These are phyloP conservation scores for Saccharata proteae DNA, from an alignment of 2,329 filamentous ascomycete species.

Conservation along the genomic window DNA sequence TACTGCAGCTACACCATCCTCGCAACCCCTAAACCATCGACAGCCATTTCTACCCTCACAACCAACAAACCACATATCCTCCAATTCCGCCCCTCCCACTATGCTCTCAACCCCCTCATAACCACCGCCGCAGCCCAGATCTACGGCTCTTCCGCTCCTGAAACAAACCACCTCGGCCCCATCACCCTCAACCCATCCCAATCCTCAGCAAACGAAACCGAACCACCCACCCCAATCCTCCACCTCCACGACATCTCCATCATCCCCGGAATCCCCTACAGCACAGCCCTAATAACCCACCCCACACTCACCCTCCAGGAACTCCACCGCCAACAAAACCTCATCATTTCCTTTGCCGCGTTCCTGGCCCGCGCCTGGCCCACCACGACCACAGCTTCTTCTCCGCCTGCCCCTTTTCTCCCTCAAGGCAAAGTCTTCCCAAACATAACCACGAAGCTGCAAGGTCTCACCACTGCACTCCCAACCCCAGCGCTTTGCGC, in stretches of 20 bases:
- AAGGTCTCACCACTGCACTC: conserved; percentile 14
- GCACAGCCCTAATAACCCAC: conserved; percentile 18
- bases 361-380: too few relatives aligned
- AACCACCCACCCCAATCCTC: conserved; percentile 6
- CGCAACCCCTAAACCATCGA: neutral
- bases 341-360: too few relatives aligned
- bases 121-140: conserved; percentile 11
- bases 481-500: conserved; percentile 14
- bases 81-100: conserved; percentile 9
- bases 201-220: neutral
- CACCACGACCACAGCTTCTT: too few relatives aligned
- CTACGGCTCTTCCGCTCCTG: conserved; percentile 17
- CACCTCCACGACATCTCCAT: conserved; percentile 17
- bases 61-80: conserved; percentile 5
- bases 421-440: too few relatives aligned
- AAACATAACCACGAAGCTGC: too few relatives aligned
- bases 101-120: conserved; percentile 11
- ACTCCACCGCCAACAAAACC: too few relatives aligned
- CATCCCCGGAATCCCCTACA: conserved; percentile 16
- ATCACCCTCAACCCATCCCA: conserved; percentile 10
- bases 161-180: conserved; percentile 2
- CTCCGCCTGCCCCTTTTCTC: too few relatives aligned
- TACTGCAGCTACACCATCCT: conserved; percentile 11
- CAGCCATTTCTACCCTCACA: too few relatives aligned
- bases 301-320: conserved; percentile 11